phyloP scores from a whole-genome alignment of 1,284 basidiomycete genomes.

The Schizophyllum amplum region DNA sequence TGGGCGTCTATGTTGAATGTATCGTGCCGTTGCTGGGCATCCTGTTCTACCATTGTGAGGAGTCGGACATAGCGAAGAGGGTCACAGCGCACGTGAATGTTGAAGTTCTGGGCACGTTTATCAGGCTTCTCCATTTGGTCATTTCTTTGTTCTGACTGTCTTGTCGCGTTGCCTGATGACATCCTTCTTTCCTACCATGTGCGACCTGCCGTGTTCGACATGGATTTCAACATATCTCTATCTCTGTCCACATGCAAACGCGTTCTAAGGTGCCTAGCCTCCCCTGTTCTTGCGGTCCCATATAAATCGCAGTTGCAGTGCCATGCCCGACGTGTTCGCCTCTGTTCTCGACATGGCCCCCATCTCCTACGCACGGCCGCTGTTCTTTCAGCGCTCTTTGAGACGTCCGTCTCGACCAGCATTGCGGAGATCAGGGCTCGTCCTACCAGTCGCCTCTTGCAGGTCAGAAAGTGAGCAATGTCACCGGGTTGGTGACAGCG shows the following conservation, averaged over 20 bases:
- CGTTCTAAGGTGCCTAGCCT: background rate
- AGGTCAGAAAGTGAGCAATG: conserved; percentile 38
- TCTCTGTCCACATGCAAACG: background rate
- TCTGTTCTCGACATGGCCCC: background rate
- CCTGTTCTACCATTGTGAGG: too few relatives aligned
- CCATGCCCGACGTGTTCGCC: background rate
- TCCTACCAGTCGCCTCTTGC: conserved; percentile 41
- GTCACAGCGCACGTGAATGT: too few relatives aligned
- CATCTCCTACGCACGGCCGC: background rate
- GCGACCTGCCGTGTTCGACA: background rate
- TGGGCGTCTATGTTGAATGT: too few relatives aligned
- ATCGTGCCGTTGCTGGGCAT: too few relatives aligned
- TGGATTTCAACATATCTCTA: background rate
- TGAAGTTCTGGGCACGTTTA: too few relatives aligned
- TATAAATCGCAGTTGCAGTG: conserved; percentile 2
- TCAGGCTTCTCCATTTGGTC: background rate
- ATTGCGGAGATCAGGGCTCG: conserved; percentile 47
- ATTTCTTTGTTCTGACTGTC: background rate
- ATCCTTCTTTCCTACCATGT: background rate
- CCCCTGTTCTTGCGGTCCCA: conserved; percentile 14
- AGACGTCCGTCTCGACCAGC: conserved; percentile 18
- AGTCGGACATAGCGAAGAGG: too few relatives aligned
- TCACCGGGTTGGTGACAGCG: conserved; percentile 47
- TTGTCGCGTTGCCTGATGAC: background rate
- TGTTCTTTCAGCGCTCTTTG: background rate